These are phyloP conservation scores for Boletus barrowsii DNA, from an alignment of 768 basidiomycete species.

Conservation along the genomic window DNA sequence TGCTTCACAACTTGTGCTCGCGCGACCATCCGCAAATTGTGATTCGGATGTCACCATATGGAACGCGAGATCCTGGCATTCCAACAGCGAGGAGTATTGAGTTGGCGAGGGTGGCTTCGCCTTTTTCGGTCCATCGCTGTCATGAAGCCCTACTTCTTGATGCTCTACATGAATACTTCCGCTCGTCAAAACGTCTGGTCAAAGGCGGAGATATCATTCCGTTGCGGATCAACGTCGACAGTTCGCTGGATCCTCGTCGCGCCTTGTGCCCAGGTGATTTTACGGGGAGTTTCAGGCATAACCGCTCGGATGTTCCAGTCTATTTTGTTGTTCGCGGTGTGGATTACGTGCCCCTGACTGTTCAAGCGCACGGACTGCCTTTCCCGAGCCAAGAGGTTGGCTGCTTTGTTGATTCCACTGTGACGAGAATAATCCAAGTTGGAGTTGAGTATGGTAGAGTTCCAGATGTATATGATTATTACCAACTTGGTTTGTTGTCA, in stretches of 20 bases:
- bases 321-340: conserved; percentile 81
- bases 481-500: conserved; percentile 45
- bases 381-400: conserved; percentile 70
- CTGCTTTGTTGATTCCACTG: conserved; percentile 73
- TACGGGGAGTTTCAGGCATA: background rate
- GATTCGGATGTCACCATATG: conserved; percentile 58
- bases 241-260: conserved; percentile 20
- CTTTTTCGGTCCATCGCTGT: conserved; percentile 58
- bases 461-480: conserved; percentile 49
- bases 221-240: conserved; percentile 58
- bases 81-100: conserved; percentile 70
- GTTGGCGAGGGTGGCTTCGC: conserved; percentile 78
- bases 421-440: conserved; percentile 75
- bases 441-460: conserved; percentile 70
- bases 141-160: conserved; percentile 62
- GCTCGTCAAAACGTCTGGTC: conserved; percentile 49
- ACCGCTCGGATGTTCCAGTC: conserved; percentile 44
- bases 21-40: conserved; percentile 30
- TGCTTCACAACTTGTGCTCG: conserved; percentile 51
- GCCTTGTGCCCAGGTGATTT: conserved; percentile 6
- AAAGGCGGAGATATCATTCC: conserved; percentile 74
- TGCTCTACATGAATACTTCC: conserved; percentile 64
- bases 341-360: conserved; percentile 55
- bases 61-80: conserved; percentile 52
- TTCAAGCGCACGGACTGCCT: conserved; percentile 42